These are phyloP conservation scores for Lathyrus oleraceus DNA, from an alignment of 306 rosid genomes.

Conservation along the genomic window DNA sequence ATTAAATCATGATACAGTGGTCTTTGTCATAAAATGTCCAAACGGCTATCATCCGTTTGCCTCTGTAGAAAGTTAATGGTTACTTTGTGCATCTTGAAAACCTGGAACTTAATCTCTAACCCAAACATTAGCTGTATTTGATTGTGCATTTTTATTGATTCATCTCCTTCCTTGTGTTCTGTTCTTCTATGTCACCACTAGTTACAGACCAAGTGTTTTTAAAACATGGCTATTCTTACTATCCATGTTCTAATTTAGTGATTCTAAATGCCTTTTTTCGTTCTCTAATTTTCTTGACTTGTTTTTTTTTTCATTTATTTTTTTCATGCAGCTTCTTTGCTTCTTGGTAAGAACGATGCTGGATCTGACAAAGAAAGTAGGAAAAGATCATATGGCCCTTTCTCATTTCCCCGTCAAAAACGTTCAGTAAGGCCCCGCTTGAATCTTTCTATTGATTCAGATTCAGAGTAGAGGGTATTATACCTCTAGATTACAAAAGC, in stretches of 20 bases:
- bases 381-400: conserved; percentile 81
- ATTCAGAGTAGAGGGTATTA: conserved; percentile 67
- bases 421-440: conserved; percentile 83
- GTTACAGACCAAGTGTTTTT: too few relatives aligned
- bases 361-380: conserved; percentile 67
- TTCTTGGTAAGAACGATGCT: conserved; percentile 75
- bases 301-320: conserved; percentile 42
- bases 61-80: background rate
- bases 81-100: conserved; percentile 5
- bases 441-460: conserved; percentile 78
- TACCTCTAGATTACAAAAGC: conserved; percentile 18
- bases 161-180: background rate
- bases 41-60: background rate
- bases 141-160: background rate
- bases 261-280: conserved; percentile 8
- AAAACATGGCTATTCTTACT: background rate
- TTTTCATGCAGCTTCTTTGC: conserved; percentile 77
- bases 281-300: conserved; percentile 32
- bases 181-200: background rate
- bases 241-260: background rate
- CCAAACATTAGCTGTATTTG: too few relatives aligned
- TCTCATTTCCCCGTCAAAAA: conserved; percentile 97
- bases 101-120: background rate
- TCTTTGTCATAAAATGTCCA: background rate
- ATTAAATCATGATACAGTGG: background rate